Base-by-base conservation (phyloP, 805 yeast species). In the Priceomyces melissophilus region DNA sequence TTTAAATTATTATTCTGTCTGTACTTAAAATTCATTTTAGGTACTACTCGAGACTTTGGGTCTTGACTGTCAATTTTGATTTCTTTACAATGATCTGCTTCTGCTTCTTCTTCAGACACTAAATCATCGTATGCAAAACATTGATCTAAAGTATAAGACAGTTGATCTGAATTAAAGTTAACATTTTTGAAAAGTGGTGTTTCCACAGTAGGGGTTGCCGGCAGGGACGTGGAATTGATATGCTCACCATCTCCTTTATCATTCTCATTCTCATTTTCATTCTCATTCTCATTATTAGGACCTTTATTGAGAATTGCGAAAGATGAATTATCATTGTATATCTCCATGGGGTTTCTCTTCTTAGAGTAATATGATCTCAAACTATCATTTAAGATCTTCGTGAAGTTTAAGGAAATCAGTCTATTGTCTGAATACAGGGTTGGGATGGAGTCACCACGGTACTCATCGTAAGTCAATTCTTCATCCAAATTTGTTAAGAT, bases 131-230 rank as follows among this genome's bases (percentile, higher is more conserved):
- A 66, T 35, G 63, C 50, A 16, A 67, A 55, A 45, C 63, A 67
- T 30, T 66, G 69, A 12, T 65, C 69, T 39, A 67, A 55, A 20
- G 53, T 50, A 40, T 53, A 52, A 16, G 61, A 50, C 15, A 60
- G 50, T 10, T 61, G 54, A 37, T 53, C 53, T 10, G 63, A 52
- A 41, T 54, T 55, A 46, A 66, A 66, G 42, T 66, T 65, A 28
- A 66, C 72, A 37, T 60, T 64, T 38, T 51, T 56, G 52, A 66
- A 66, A 40, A 65, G 66, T 3, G 72, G 72, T 11, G 59, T 63
- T 30, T 49, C 55, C 14, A 30, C 17, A n/a, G 29, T 25, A 8
- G 33, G 29, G 5, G 23, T 23, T 16, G 33, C 26, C 11, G 32
- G 30, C 25, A 35, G 39, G 17, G 40, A 33, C 7, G 33, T 33